These are phyloP conservation scores for Penicillium griseofulvum DNA, from an alignment of 2,329 filamentous ascomycete species.

Conservation along the genomic window DNA sequence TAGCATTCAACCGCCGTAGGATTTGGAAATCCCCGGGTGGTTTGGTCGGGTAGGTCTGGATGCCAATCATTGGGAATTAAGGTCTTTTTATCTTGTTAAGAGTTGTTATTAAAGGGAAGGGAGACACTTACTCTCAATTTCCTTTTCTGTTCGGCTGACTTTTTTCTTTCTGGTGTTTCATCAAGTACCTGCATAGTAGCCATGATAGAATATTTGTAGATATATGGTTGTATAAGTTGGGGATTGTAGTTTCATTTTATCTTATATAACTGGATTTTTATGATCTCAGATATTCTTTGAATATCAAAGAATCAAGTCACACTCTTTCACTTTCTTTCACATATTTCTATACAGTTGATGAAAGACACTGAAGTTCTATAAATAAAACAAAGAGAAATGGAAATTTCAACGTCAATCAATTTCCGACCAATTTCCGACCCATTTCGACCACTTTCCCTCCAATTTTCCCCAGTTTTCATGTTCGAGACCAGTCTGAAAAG, in stretches of 20 bases:
- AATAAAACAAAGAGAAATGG: too few species aligned
- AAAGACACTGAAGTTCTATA: too few species aligned
- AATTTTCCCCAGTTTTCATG: neutral
- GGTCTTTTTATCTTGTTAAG: neutral
- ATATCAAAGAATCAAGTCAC: too few species aligned
- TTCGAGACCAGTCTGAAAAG: neutral
- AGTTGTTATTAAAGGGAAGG: neutral
- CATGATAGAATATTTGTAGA: too few species aligned
- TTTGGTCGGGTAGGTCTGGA: neutral
- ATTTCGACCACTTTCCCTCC: neutral
- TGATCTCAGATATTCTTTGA: too few species aligned
- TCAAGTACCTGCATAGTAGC: neutral
- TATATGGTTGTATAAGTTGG: too few species aligned
- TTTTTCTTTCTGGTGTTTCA: neutral
- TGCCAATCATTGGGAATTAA: neutral
- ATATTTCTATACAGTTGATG: too few species aligned
- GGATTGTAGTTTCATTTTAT: too few species aligned
- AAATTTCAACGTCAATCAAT: too few species aligned
- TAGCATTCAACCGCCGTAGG: conserved; percentile 17
- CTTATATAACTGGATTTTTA: too few species aligned
- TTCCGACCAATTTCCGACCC: neutral
- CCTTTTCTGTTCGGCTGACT: neutral
- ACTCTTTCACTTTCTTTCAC: too few species aligned
- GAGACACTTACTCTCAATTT: neutral
- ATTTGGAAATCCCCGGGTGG: conserved; percentile 7